Base-by-base conservation (phyloP, 768 basidiomycete genomes). In the Boletus insuetus region DNA sequence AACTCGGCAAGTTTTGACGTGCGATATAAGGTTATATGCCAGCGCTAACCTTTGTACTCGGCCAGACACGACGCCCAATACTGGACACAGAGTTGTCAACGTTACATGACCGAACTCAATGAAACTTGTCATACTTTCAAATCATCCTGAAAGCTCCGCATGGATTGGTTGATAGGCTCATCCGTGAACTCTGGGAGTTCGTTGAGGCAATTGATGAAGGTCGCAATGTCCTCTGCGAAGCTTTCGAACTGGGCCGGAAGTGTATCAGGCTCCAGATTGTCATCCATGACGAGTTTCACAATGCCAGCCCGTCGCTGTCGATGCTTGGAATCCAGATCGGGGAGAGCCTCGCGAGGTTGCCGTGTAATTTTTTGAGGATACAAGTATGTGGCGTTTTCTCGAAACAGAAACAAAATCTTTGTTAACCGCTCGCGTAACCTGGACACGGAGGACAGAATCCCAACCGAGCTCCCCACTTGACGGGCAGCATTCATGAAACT, bases 151-250 rank as follows among this genome's bases (percentile, higher is more conserved):
- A 82, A 75, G 1, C 76, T 71, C 19, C 74, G 56, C 60, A 81
- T 77, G 38, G 78, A 78, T 19, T 74, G 68, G 53, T 82, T 79
- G 38, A 82, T 73, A 1, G 74, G 74, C 48, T 82, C 80, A 32
- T 82, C 79, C 11, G 72, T 76, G 46, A 80, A 82, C 62, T 82
- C 80, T 1, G 81, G 81, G 40, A 82, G 81, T 47, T 82, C 81
- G 40, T 81, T 80, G 49, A 82, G 65, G 56, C 78, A 78, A 22
- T 78, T 74, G 34, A 82, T 64, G 54, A 82, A 82, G 0, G 76
- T 78, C 22, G 72, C 75, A 3, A 82, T 74, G 37, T 81, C 81
- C 46, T 64, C 67, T 3, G 80, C 78, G 45, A 82, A 75, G 16
- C 67, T 67, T 51, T 72, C 70, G 34, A 82, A 65, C 64, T 82